Evolutionary conservation across 2,329 filamentous ascomycete species (phyloP).

Genomic region (Monilinia aucupariae): DNA sequence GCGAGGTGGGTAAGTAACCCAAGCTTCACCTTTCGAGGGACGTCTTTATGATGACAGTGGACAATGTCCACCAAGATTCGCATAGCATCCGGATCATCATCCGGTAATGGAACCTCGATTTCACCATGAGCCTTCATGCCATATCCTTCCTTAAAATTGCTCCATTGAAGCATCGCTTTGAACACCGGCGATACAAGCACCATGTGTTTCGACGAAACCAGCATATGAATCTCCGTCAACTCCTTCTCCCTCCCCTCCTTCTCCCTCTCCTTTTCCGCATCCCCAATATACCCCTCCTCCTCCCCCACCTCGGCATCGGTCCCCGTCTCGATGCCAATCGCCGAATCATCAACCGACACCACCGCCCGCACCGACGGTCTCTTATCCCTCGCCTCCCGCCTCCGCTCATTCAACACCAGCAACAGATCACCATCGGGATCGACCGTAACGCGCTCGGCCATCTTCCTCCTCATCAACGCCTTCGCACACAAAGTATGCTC

Average conservation of each 20-base stretch:
- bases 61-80: slow-evolving; percentile 34
- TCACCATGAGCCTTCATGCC: slow-evolving; percentile 16
- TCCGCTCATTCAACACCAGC: slow-evolving; percentile 5
- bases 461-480: not conserved
- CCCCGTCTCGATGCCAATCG: not conserved
- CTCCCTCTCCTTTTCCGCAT: not conserved
- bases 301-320: not conserved
- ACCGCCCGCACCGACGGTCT: not conserved
- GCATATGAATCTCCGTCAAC: slow-evolving; percentile 18
- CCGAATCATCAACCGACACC: slow-evolving; percentile 7
- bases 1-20: slow-evolving; percentile 31
- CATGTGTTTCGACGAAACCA: slow-evolving; percentile 27
- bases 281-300: not conserved
- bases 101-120: slow-evolving; percentile 29
- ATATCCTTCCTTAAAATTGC: slow-evolving; percentile 26
- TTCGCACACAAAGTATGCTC: not conserved
- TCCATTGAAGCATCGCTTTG: slow-evolving; percentile 28
- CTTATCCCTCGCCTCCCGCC: not conserved
- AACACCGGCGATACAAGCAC: slow-evolving; percentile 30
- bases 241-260: not conserved
- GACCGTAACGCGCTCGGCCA: slow-evolving; percentile 1
- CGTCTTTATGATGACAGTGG: slow-evolving; percentile 25
- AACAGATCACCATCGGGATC: slow-evolving; percentile 14
- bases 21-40: slow-evolving; percentile 30
- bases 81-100: slow-evolving; percentile 35